phyloP scores from a whole-genome alignment of 805 yeast species.

The Candida suzukii region DNA sequence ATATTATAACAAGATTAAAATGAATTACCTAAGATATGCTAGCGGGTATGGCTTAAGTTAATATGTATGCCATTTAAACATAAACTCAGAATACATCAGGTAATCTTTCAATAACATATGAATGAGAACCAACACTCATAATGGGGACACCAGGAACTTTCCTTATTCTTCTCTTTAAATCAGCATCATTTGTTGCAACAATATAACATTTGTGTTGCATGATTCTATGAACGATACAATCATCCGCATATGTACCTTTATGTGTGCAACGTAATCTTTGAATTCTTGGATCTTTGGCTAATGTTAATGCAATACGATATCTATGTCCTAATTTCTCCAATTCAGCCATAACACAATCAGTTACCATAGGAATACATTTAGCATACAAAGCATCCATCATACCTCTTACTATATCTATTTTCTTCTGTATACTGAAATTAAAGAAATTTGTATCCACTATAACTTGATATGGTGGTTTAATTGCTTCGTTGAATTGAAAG shows the following conservation, averaged over 20 bases:
- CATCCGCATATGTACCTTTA: slow-evolving; percentile 97
- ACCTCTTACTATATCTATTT: slow-evolving; percentile 89
- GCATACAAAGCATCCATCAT: slow-evolving; percentile 96
- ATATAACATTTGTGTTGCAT: slow-evolving; percentile 95
- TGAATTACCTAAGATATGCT: too few species aligned
- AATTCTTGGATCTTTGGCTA: slow-evolving; percentile 92
- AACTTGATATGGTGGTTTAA: slow-evolving; percentile 97
- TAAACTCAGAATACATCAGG: slow-evolving; percentile 71
- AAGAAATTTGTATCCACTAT: slow-evolving; percentile 94
- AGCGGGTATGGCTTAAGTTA: too few species aligned
- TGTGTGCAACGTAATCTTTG: slow-evolving; percentile 84
- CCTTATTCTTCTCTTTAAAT: slow-evolving; percentile 85
- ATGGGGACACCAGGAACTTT: slow-evolving; percentile 97
- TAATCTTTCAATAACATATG: slow-evolving; percentile 87
- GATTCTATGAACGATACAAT: slow-evolving; percentile 87
- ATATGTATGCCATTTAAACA: too few species aligned
- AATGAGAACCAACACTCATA: slow-evolving; percentile 92
- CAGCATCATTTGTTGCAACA: slow-evolving; percentile 98
- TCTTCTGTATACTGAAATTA: slow-evolving; percentile 93
- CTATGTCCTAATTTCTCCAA: slow-evolving; percentile 93
- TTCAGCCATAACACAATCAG: slow-evolving; percentile 98
- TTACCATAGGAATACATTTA: slow-evolving; percentile 89
- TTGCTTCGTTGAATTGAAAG: slow-evolving; percentile 89
- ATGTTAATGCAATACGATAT: slow-evolving; percentile 83
- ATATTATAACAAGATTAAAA: too few species aligned